A percentile compares a stretch with the other conserved stretches of the same genome.
Evolutionary conservation across 2,329 filamentous ascomycete genomes (phyloP).

Genomic region (Helotiales sp.): DNA sequence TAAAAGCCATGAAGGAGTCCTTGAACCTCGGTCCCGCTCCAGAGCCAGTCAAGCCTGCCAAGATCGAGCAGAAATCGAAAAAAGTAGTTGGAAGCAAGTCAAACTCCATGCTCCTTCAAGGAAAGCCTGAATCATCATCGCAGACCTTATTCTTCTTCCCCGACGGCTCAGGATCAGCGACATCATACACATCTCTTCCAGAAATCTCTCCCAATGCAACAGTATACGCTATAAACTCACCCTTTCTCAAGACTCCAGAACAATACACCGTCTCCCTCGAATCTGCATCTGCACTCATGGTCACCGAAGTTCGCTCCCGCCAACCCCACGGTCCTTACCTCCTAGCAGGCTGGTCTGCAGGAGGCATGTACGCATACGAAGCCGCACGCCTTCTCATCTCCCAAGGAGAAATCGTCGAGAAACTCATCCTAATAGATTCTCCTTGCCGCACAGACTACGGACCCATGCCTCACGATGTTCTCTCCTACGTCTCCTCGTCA

Average conservation of each 20-base stretch:
- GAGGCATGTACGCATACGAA: constrained; percentile 39
- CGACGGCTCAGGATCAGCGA: constrained; percentile 25
- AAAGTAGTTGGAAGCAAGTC: not conserved
- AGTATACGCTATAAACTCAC: constrained; percentile 29
- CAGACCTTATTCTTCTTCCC: constrained; percentile 25
- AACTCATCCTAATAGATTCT: constrained; percentile 31
- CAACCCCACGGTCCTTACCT: constrained; percentile 27
- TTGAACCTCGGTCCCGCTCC: not conserved
- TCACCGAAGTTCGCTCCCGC: constrained; percentile 20
- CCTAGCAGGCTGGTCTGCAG: constrained; percentile 39
- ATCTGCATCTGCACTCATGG: constrained; percentile 17
- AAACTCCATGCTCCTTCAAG: not conserved
- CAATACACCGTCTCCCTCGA: constrained; percentile 17
- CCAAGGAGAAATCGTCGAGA: constrained; percentile 16
- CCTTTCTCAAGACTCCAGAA: constrained; percentile 21
- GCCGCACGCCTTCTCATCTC: constrained; percentile 29
- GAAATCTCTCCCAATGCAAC: constrained; percentile 8
- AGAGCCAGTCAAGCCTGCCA: not conserved
- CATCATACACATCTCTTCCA: constrained; percentile 26
- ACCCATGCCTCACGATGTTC: not conserved
- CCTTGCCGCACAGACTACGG: not conserved
- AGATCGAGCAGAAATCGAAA: not conserved
- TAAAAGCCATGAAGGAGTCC: not conserved
- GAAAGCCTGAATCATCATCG: not conserved
- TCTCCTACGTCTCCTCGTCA: not conserved